These are phyloP conservation scores for Phaeosphaeria sp. DNA, from an alignment of 2,329 filamentous ascomycete species.

Conservation along the genomic window DNA sequence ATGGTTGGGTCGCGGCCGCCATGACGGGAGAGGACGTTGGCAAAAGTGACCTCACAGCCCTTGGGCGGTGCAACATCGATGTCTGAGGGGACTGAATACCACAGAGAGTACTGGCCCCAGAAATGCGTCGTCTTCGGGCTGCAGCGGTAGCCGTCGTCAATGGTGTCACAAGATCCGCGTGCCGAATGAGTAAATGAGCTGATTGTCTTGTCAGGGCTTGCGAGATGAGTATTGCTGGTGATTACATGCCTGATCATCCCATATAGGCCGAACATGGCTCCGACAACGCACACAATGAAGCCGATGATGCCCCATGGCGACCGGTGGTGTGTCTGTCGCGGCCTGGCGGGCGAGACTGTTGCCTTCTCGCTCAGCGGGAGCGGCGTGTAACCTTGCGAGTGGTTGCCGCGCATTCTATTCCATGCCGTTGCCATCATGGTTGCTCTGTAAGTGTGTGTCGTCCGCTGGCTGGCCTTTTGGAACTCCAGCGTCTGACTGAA, in stretches of 20 bases:
- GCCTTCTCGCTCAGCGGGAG: constrained; percentile 43
- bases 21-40: constrained; percentile 81
- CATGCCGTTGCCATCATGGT: constrained; percentile 34
- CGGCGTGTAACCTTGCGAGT: constrained; percentile 30
- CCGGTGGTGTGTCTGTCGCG: constrained; percentile 16
- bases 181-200: constrained; percentile 24
- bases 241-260: constrained; percentile 30
- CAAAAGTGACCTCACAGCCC: constrained; percentile 79
- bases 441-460: not conserved
- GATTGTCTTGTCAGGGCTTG: not conserved
- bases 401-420: constrained; percentile 35
- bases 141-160: constrained; percentile 68
- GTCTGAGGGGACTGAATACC: constrained; percentile 74
- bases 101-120: constrained; percentile 91
- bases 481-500: not conserved
- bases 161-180: constrained; percentile 57
- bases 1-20: constrained; percentile 81
- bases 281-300: constrained; percentile 26
- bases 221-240: not conserved
- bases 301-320: constrained; percentile 13
- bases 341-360: constrained; percentile 21
- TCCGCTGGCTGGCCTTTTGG: not conserved
- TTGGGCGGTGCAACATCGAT: constrained; percentile 66
- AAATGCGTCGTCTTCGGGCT: constrained; percentile 65
- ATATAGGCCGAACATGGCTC: constrained; percentile 28